These are phyloP conservation scores for Aspergillus candidus DNA, from an alignment of 2,329 filamentous ascomycete genomes.

Conservation along the genomic window DNA sequence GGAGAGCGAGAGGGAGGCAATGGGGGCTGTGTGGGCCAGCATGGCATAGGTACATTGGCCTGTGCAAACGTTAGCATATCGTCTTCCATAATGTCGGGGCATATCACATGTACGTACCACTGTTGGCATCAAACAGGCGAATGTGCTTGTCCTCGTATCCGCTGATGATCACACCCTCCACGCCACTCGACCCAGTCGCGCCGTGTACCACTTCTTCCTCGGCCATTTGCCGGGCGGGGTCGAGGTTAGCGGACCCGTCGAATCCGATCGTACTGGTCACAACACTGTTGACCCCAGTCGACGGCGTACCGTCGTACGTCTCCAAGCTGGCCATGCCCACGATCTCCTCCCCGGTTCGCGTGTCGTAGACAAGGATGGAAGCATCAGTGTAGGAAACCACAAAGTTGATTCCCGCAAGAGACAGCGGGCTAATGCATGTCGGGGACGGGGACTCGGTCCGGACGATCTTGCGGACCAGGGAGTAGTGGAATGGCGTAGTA, in stretches of 20 bases:
- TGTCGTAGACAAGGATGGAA: slow-evolving; percentile 86
- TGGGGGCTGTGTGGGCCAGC: slow-evolving; percentile 90
- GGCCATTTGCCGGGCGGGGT: slow-evolving; percentile 56
- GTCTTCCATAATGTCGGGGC: not conserved
- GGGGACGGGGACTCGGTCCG: slow-evolving; percentile 66
- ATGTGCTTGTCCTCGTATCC: slow-evolving; percentile 96
- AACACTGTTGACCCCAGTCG: slow-evolving; percentile 80
- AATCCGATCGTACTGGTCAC: slow-evolving; percentile 80
- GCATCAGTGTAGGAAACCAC: slow-evolving; percentile 91
- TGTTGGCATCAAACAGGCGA: slow-evolving; percentile 96
- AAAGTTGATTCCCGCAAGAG: slow-evolving; percentile 74
- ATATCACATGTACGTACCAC: slow-evolving; percentile 61
- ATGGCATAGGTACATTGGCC: slow-evolving; percentile 99
- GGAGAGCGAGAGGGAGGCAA: slow-evolving; percentile 84
- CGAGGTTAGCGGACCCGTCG: slow-evolving; percentile 57
- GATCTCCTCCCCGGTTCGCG: slow-evolving; percentile 82
- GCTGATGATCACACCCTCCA: slow-evolving; percentile 91
- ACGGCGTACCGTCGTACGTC: slow-evolving; percentile 82
- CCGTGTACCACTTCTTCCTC: slow-evolving; percentile 72
- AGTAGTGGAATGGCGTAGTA: slow-evolving; percentile 79
- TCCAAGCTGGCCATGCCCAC: slow-evolving; percentile 89
- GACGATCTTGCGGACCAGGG: slow-evolving; percentile 78
- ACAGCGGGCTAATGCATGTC: slow-evolving; percentile 89
- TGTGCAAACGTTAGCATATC: slow-evolving; percentile 36
- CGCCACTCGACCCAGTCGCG: slow-evolving; percentile 73